These are phyloP conservation scores for Leptographium wingfieldii DNA, from an alignment of 2,329 filamentous ascomycete species.

Conservation along the genomic window DNA sequence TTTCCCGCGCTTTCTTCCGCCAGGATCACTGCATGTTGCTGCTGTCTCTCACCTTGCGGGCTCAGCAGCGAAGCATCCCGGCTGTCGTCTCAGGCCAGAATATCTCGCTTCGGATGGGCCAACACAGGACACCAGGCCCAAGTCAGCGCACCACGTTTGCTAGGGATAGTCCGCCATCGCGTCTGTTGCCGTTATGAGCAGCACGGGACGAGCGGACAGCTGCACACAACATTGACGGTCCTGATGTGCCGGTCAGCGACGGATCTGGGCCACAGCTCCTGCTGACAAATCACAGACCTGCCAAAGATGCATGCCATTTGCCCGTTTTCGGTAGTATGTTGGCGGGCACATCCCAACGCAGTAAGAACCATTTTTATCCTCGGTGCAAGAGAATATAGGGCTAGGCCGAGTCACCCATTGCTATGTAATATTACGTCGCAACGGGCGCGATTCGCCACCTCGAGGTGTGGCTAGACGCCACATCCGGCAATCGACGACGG, in stretches of 20 bases:
- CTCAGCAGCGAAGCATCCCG: too few relatives aligned
- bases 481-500: not conserved
- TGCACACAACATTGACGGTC: not conserved
- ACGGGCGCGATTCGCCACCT: not conserved
- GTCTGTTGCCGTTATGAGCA: not conserved
- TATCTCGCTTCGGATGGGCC: too few relatives aligned
- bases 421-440: not conserved
- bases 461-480: not conserved
- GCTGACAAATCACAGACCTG: not conserved
- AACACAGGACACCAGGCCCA: too few relatives aligned
- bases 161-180: too few relatives aligned
- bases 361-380: not conserved
- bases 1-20: not conserved
- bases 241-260: not conserved
- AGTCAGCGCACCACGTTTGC: too few relatives aligned
- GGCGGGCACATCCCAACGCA: not conserved
- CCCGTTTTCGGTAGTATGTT: not conserved
- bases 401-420: not conserved
- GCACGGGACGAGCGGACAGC: not conserved
- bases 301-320: not conserved
- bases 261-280: not conserved
- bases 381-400: not conserved
- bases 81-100: too few relatives aligned
- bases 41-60: too few relatives aligned
- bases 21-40: too few relatives aligned